A percentile compares a stretch with the other conserved stretches of the same genome.
Conservation (phyloP, 768 basidiomycete species). For the Antrodiella citrinella region DNA sequence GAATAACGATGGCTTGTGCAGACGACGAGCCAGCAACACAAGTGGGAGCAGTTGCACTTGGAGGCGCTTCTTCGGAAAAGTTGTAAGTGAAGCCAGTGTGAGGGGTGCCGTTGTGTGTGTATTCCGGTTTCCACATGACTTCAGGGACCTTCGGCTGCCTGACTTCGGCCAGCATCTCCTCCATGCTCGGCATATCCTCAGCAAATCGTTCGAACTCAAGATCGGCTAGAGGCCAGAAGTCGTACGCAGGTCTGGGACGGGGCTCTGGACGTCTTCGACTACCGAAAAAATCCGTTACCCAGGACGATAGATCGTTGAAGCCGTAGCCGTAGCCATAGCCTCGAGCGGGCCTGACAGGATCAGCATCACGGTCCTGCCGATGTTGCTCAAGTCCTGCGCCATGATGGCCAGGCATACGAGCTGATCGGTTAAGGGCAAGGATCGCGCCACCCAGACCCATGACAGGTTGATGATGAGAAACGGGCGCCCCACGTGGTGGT, state of each 20-base stretch:
- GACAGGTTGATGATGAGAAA: slow-evolving; percentile 48
- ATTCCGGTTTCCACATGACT: slow-evolving; percentile 13
- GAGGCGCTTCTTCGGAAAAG: slow-evolving; percentile 35
- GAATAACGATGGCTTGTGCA: slow-evolving; percentile 37
- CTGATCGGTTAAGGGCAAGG: slow-evolving; percentile 32
- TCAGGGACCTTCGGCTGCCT: background rate
- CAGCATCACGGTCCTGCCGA: background rate
- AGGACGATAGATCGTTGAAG: background rate
- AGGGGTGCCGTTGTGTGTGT: slow-evolving; percentile 51
- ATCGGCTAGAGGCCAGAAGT: background rate
- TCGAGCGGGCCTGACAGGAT: background rate
- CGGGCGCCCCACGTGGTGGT: slow-evolving; percentile 29
- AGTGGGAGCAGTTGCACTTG: slow-evolving; percentile 10
- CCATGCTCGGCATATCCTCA: background rate
- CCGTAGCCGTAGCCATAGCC: background rate
- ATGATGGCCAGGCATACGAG: slow-evolving; percentile 2
- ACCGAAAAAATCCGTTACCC: background rate
- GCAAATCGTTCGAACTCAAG: background rate
- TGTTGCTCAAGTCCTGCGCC: slow-evolving; percentile 4
- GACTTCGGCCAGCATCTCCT: background rate
- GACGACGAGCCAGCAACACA: slow-evolving; percentile 25
- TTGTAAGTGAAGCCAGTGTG: slow-evolving; percentile 62
- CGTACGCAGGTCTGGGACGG: background rate
- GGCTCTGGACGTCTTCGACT: background rate
- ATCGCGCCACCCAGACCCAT: slow-evolving; percentile 65